Conservation (phyloP, 805 yeast genomes). For the Saccharomyces eubayanus region DNA sequence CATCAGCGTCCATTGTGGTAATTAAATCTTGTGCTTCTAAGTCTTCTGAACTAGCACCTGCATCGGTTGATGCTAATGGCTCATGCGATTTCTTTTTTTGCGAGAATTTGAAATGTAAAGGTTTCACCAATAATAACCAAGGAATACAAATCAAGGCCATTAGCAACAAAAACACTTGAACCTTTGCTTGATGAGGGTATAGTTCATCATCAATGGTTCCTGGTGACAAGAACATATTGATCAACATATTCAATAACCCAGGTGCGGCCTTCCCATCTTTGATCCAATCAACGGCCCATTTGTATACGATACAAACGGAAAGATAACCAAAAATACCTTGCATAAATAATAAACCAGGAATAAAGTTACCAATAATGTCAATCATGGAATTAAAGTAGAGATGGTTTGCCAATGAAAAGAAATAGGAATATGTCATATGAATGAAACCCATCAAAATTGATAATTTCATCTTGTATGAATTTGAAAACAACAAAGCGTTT, state of each 20-base stretch:
- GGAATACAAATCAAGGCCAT: conserved; percentile 65
- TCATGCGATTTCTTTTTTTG: conserved; percentile 28
- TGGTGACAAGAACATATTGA: conserved; percentile 67
- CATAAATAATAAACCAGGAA: conserved; percentile 69
- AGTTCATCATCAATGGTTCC: conserved; percentile 59
- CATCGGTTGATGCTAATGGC: conserved; percentile 15
- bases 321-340: conserved; percentile 69
- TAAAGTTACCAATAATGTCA: conserved; percentile 63
- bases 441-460: conserved; percentile 68
- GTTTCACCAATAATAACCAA: conserved; percentile 61
- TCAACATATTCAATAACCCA: conserved; percentile 64
- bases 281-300: conserved; percentile 69
- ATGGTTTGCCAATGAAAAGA: conserved; percentile 60
- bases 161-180: conserved; percentile 49
- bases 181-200: conserved; percentile 54
- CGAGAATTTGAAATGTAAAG: conserved; percentile 40
- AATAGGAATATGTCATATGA: conserved; percentile 65
- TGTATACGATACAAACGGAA: conserved; percentile 56
- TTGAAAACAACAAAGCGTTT: conserved; percentile 57
- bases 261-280: conserved; percentile 58
- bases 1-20: conserved; percentile 2
- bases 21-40: not conserved
- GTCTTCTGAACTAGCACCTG: conserved; percentile 12
- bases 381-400: conserved; percentile 48
- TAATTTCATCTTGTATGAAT: conserved; percentile 70